Conservation (phyloP, 768 basidiomycete species). For the Termitomyces eurrhizus region DNA sequence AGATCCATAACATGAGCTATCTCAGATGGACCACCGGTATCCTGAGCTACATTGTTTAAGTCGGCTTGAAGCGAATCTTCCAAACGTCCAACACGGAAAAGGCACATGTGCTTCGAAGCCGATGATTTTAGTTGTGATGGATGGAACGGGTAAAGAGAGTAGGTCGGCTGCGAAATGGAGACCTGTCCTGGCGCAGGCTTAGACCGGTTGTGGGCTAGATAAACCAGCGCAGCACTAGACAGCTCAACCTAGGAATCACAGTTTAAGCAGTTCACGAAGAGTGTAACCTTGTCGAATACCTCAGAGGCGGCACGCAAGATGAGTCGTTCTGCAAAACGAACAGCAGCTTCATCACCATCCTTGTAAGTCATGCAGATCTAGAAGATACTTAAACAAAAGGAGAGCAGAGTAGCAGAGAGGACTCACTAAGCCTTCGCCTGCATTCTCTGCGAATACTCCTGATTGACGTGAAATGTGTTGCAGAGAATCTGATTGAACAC, state of each 20-base stretch:
- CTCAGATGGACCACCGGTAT: conserved; percentile 34
- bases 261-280: background rate
- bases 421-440: conserved; percentile 44
- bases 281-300: conserved; percentile 29
- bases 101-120: conserved; percentile 36
- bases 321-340: conserved; percentile 46
- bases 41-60: conserved; percentile 28
- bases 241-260: conserved; percentile 7
- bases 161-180: conserved; percentile 32
- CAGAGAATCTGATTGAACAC: conserved; percentile 44
- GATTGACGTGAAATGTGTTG: conserved; percentile 66
- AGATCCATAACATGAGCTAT: conserved; percentile 30
- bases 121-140: conserved; percentile 46
- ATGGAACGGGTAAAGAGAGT: conserved; percentile 69
- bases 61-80: conserved; percentile 51
- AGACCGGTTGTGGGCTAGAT: conserved; percentile 19
- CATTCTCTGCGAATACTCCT: conserved; percentile 58
- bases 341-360: conserved; percentile 29
- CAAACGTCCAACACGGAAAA: conserved; percentile 61
- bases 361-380: conserved; percentile 59
- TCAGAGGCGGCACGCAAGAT: conserved; percentile 48
- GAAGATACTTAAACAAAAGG: background rate
- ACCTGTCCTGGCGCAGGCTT: conserved; percentile 20
- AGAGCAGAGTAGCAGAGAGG: background rate
- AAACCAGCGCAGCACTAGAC: conserved; percentile 9